A percentile compares a stretch with the other conserved stretches of the same genome.
These are phyloP conservation scores for Catenaria anguillulae DNA, from an alignment of 371 early-diverging fungal species.

Conservation along the genomic window DNA sequence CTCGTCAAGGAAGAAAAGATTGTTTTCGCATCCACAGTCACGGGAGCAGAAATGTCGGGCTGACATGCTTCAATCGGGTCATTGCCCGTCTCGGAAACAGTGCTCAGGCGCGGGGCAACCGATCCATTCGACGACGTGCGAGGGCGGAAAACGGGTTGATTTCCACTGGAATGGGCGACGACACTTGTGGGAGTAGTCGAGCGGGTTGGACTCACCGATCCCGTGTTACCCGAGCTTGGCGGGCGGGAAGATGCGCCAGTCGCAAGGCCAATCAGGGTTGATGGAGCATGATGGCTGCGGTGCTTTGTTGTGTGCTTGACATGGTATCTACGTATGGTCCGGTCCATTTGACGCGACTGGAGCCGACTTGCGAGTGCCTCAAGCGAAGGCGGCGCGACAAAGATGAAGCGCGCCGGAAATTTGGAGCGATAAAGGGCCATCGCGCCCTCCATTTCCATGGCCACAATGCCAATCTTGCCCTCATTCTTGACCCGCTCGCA, in stretches of 20 bases:
- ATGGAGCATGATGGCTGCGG: background rate
- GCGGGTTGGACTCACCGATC: background rate
- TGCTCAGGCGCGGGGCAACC: too few species aligned
- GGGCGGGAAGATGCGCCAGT: too few species aligned
- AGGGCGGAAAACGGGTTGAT: too few species aligned
- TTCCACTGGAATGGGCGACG: too few species aligned
- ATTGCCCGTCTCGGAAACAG: too few species aligned
- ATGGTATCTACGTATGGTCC: background rate
- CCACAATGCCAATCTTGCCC: conserved; percentile 38
- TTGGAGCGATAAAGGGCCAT: conserved; percentile 20
- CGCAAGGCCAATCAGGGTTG: too few species aligned
- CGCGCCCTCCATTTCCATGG: conserved; percentile 35
- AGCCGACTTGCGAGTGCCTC: conserved; percentile 23
- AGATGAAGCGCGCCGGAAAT: conserved; percentile 23
- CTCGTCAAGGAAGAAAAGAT: too few species aligned
- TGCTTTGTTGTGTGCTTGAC: too few species aligned
- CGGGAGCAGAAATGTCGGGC: too few species aligned
- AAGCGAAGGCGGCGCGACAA: conserved; percentile 23
- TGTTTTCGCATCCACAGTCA: too few species aligned
- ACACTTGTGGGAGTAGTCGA: background rate
- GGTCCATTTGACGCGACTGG: background rate
- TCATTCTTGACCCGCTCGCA: conserved; percentile 27
- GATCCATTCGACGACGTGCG: too few species aligned
- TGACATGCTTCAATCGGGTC: too few species aligned
- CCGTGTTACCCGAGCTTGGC: background rate